These are phyloP conservation scores for Euphrasia confusa DNA, from an alignment of 257 asterid genomes.

Conservation along the genomic window DNA sequence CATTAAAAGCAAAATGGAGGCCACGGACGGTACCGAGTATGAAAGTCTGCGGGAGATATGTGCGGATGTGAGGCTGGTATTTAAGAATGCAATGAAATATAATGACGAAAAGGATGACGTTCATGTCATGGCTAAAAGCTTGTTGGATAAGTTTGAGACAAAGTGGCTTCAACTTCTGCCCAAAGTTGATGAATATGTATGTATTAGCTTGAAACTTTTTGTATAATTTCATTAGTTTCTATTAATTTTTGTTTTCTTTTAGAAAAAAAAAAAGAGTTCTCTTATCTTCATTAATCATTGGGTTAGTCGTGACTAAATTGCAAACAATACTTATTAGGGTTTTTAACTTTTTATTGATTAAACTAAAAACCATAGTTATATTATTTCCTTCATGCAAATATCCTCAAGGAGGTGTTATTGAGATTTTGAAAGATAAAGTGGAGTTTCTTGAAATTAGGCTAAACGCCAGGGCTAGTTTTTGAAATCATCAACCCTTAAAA, in stretches of 20 bases:
- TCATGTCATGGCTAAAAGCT: constrained; percentile 81
- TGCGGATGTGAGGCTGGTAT: constrained; percentile 83
- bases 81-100: constrained; percentile 89
- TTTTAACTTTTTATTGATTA: no score
- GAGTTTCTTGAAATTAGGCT: background rate
- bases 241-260: constrained; percentile 1
- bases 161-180: constrained; percentile 89
- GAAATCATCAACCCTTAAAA: background rate
- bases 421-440: background rate
- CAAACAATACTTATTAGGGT: no score
- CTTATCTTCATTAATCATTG: background rate
- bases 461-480: constrained; percentile 6
- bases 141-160: constrained; percentile 76
- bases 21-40: constrained; percentile 70
- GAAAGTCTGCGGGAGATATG: constrained; percentile 77
- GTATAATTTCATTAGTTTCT: background rate
- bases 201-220: background rate
- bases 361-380: no score
- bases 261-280: background rate
- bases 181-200: constrained; percentile 95
- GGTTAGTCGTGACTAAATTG: background rate
- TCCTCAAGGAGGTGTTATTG: background rate
- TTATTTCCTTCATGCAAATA: background rate
- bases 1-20: constrained; percentile 75
- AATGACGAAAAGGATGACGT: constrained; percentile 73